Evolutionary conservation across 805 yeast genomes (phyloP).

Genomic region (Wickerhamomyces rabaulensis): DNA sequence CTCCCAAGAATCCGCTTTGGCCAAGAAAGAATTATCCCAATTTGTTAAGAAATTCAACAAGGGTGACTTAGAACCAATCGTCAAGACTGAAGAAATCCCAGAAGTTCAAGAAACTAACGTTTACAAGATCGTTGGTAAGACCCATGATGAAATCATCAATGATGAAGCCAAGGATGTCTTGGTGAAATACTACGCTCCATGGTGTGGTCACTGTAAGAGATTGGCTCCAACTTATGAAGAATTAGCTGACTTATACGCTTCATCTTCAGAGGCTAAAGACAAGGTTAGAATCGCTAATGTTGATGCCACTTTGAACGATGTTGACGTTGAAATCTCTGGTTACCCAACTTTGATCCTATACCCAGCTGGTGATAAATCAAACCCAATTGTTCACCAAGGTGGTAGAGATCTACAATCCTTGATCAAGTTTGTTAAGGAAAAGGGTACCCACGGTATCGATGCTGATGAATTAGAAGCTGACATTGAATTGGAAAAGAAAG

Average conservation of each 20-base stretch:
- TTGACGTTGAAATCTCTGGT: constrained; percentile 75
- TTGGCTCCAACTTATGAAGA: constrained; percentile 87
- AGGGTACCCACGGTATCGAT: constrained; percentile 61
- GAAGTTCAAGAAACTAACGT: constrained; percentile 73
- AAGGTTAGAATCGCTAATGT: constrained; percentile 76
- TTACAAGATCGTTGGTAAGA: constrained; percentile 74
- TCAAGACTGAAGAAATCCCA: constrained; percentile 86
- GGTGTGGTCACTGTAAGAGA: constrained; percentile 97
- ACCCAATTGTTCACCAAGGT: constrained; percentile 63
- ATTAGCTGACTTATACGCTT: constrained; percentile 63
- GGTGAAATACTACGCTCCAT: constrained; percentile 93
- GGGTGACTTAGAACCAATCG: constrained; percentile 64
- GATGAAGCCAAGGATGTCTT: constrained; percentile 62
- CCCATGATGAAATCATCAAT: constrained; percentile 63
- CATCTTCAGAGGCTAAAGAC: constrained; percentile 41
- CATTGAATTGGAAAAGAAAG: constrained; percentile 6
- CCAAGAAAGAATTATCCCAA: constrained; percentile 47
- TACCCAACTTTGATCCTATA: constrained; percentile 90
- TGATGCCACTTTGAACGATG: constrained; percentile 89
- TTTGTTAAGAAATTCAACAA: constrained; percentile 60
- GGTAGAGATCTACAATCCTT: constrained; percentile 70
- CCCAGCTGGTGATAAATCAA: constrained; percentile 76
- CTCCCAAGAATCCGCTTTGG: constrained; percentile 50
- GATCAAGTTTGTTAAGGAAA: constrained; percentile 62
- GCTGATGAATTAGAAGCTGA: constrained; percentile 34